Evolutionary conservation across 73 alveolate species (phyloP).

Genomic region (Paramecium tetraurelia): DNA sequence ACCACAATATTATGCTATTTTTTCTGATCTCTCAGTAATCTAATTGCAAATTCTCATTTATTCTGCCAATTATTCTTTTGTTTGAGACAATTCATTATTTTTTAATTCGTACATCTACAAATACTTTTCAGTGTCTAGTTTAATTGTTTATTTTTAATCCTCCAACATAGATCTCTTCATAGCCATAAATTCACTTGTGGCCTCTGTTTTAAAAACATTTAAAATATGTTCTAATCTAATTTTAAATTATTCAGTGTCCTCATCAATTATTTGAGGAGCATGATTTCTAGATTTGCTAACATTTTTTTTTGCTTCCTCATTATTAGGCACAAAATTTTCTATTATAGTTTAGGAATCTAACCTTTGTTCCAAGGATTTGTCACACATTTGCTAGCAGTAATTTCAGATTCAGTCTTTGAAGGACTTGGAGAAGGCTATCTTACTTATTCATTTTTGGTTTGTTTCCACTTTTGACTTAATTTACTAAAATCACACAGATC

Average conservation of each 20-base stretch:
- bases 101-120: slow-evolving; percentile 86
- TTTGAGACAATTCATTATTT: slow-evolving; percentile 87
- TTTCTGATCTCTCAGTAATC: slow-evolving; percentile 64
- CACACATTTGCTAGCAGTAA: background rate
- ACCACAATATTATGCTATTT: slow-evolving; percentile 67
- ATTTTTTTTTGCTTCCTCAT: slow-evolving; percentile 21
- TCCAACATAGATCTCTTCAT: slow-evolving; percentile 89
- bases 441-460: background rate
- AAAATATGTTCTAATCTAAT: slow-evolving; percentile 88
- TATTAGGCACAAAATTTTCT: slow-evolving; percentile 16
- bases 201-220: slow-evolving; percentile 88
- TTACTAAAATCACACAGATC: slow-evolving; percentile 49
- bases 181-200: slow-evolving; percentile 91
- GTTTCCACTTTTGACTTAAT: slow-evolving; percentile 24
- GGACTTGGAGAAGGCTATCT: background rate
- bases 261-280: slow-evolving; percentile 88
- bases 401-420: background rate
- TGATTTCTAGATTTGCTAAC: slow-evolving; percentile 57
- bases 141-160: slow-evolving; percentile 89
- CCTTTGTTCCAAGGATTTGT: slow-evolving; percentile 43
- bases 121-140: slow-evolving; percentile 91
- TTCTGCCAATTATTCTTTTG: slow-evolving; percentile 89
- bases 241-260: slow-evolving; percentile 96
- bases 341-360: background rate
- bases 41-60: slow-evolving; percentile 64